phyloP scores from a whole-genome alignment of 2,329 filamentous ascomycete genomes.

The Fusarium succisae region DNA sequence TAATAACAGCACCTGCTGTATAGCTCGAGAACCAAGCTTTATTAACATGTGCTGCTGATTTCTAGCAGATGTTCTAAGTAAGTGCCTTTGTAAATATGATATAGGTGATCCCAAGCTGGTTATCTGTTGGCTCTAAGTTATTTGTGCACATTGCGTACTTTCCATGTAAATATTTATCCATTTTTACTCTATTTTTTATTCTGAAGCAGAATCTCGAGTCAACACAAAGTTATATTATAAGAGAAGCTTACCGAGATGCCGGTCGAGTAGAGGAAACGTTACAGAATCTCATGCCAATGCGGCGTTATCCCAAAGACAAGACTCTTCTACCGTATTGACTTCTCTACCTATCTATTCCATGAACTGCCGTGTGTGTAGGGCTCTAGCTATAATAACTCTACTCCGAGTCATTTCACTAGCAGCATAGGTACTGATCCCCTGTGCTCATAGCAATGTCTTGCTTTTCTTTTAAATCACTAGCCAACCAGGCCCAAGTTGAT shows the following conservation, averaged over 20 bases:
- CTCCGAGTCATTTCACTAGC: not conserved
- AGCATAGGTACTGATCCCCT: not conserved
- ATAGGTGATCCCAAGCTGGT: not conserved
- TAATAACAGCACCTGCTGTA: not conserved
- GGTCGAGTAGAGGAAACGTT: conserved; percentile 4
- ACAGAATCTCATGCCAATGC: conserved; percentile 7
- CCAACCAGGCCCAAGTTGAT: conserved; percentile 31
- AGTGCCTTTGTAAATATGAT: not conserved
- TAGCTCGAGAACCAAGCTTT: not conserved
- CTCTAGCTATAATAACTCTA: not conserved
- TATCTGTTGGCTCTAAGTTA: not conserved
- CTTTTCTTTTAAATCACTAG: conserved; percentile 10
- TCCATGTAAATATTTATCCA: not conserved
- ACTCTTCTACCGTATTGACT: not conserved
- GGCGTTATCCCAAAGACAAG: not conserved
- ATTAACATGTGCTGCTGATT: conserved; percentile 16
- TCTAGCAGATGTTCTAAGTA: not conserved
- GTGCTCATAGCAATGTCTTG: not conserved
- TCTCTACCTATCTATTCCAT: not conserved
- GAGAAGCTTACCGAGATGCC: not conserved
- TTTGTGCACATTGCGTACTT: not conserved
- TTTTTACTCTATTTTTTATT: not conserved
- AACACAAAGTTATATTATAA: not conserved
- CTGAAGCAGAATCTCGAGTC: not conserved
- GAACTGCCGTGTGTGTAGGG: not conserved